Percentiles rank a stretch among this genome's conserved stretches.
phyloP scores from a whole-genome alignment of 371 early-diverging fungal genomes.

The Mucor plumbeus region DNA sequence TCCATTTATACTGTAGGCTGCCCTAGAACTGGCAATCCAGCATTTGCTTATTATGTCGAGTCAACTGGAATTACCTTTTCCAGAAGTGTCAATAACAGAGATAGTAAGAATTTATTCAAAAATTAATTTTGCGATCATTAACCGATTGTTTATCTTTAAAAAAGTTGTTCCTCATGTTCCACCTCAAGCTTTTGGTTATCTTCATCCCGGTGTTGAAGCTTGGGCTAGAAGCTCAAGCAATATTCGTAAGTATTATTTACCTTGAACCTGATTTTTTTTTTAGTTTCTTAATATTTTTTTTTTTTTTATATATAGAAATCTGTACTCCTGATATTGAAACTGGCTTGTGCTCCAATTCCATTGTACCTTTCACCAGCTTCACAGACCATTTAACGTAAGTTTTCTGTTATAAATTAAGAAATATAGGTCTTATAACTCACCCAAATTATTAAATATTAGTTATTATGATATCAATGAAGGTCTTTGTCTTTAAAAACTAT shows the following conservation, averaged over 20 bases:
- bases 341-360: background rate
- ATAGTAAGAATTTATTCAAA: constrained; percentile 18
- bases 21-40: constrained; percentile 36
- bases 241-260: constrained; percentile 19
- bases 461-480: background rate
- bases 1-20: constrained; percentile 27
- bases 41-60: constrained; percentile 35
- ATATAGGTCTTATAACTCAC: background rate
- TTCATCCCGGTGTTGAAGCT: constrained; percentile 38
- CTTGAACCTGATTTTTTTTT: no score
- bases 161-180: constrained; percentile 36
- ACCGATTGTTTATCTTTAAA: background rate
- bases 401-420: background rate
- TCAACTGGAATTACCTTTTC: constrained; percentile 23
- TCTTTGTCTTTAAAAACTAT: background rate
- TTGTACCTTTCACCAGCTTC: constrained; percentile 4
- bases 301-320: constrained; percentile 3
- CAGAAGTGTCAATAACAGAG: constrained; percentile 31
- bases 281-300: no score
- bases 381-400: constrained; percentile 5
- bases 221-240: constrained; percentile 23
- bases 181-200: constrained; percentile 28
- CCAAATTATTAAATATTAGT: background rate
- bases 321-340: constrained; percentile 2
- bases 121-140: background rate